Evolutionary conservation across 2,329 filamentous ascomycete genomes (phyloP).

Genomic region (Ophiocordyceps camponoti-rufipedis): DNA sequence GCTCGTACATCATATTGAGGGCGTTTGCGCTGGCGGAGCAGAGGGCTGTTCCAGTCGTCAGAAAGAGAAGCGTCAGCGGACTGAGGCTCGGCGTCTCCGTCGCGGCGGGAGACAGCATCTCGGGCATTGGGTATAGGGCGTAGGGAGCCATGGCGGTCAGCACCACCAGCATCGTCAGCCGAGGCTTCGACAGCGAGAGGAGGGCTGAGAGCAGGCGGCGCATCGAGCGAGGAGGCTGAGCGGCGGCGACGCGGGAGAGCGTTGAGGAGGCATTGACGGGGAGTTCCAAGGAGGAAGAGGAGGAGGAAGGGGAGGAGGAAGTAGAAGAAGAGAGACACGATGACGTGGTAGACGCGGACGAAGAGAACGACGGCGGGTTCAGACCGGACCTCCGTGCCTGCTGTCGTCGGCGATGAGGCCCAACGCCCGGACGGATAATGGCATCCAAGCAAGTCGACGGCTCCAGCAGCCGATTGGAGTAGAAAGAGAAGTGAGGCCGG

Average conservation of each 20-base stretch:
- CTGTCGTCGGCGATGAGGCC: constrained; percentile 15
- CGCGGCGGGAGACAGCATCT: constrained; percentile 53
- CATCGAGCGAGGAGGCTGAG: constrained; percentile 29
- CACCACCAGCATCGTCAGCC: constrained; percentile 78
- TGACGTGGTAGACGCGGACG: no score
- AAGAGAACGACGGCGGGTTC: no score
- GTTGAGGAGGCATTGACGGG: constrained; percentile 35
- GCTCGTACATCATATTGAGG: constrained; percentile 95
- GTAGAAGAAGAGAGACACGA: constrained; percentile 2
- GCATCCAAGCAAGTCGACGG: constrained; percentile 18
- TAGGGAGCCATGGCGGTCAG: constrained; percentile 84
- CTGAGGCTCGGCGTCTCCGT: constrained; percentile 63
- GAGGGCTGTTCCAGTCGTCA: constrained; percentile 75
- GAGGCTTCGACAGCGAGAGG: constrained; percentile 87
- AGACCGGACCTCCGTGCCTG: constrained; percentile 10
- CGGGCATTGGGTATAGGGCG: constrained; percentile 80
- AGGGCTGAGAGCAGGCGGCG: constrained; percentile 59
- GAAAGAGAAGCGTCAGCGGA: constrained; percentile 78
- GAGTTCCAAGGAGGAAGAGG: constrained; percentile 10
- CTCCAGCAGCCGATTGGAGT: constrained; percentile 18
- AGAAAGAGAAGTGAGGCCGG: constrained; percentile 13
- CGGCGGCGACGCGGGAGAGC: constrained; percentile 32
- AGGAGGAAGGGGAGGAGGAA: constrained; percentile 1
- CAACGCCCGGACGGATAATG: constrained; percentile 10
- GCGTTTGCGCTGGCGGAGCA: constrained; percentile 86